Percentiles rank a stretch among this genome's conserved stretches.
phyloP scores from a whole-genome alignment of 331 rosid species.

The Cydonia oblonga region DNA sequence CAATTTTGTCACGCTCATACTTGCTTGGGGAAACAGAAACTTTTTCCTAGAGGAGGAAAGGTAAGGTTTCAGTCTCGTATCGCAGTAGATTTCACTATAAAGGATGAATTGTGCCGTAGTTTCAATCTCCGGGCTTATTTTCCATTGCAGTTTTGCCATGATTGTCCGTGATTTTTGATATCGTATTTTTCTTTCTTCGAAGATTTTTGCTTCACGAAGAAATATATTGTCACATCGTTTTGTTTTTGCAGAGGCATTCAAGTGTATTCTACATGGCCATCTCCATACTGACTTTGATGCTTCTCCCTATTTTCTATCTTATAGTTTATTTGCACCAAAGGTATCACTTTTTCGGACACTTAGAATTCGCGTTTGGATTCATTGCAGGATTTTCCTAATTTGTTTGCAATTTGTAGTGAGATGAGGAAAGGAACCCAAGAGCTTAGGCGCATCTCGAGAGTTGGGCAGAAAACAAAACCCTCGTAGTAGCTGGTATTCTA shows the following conservation, averaged over 20 bases:
- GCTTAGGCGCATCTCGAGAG: slow-evolving; percentile 61
- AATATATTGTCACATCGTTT: slow-evolving; percentile 8
- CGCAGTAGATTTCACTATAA: neutral
- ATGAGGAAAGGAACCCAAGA: slow-evolving; percentile 57
- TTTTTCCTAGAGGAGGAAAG: slow-evolving; percentile 74
- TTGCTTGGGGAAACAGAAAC: slow-evolving; percentile 64
- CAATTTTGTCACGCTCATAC: slow-evolving; percentile 84
- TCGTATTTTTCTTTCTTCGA: neutral
- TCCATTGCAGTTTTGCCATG: neutral
- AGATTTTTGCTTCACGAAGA: neutral
- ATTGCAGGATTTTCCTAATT: slow-evolving; percentile 5
- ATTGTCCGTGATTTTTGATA: neutral
- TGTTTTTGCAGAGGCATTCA: slow-evolving; percentile 42
- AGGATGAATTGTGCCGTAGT: neutral
- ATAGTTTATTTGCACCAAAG: slow-evolving; percentile 68
- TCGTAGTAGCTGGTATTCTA: slow-evolving; percentile 47
- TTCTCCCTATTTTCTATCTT: slow-evolving; percentile 77
- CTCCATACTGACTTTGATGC: slow-evolving; percentile 62
- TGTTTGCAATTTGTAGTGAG: slow-evolving; percentile 43
- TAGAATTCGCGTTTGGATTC: neutral
- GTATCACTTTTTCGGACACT: slow-evolving; percentile 22
- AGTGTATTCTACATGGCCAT: slow-evolving; percentile 59
- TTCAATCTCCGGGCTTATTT: neutral
- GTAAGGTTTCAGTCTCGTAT: slow-evolving; percentile 27
- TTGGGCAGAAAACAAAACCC: slow-evolving; percentile 53